Evolutionary conservation across 2,329 filamentous ascomycete genomes (phyloP), one percentile per base, ranked within the genome.

Genomic region (Paracamarosporium sp.): DNA sequence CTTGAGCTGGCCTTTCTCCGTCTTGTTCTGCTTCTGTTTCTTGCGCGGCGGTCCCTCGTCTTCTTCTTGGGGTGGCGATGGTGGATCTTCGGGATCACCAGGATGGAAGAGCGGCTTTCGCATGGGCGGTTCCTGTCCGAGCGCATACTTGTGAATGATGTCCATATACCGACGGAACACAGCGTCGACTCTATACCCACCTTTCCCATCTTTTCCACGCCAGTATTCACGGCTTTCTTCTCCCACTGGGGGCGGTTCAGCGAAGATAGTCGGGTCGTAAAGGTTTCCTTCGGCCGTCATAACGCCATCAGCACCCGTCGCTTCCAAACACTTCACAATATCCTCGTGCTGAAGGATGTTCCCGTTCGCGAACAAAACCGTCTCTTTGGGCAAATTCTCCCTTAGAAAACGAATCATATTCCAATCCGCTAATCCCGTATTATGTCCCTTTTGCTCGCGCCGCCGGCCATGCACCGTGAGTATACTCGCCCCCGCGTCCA

Each of bases 211-310:
- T 51, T 80, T 83, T 0, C 91, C 92, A 31, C 90, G 83, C 93
- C 94, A 98, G 76, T 95, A 98, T 69, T 96, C 93, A 15, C 70
- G 83, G 0, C 87, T 87, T 74, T 91, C 87, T 45, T 87, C 76
- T 0, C 88, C 90, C 0, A 80, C 69, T 0, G 85, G 74, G 0
- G 92, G 92, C 15, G 87, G 82, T 30, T 82, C 78, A 13, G 89
- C 87, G 71, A 99, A 99, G 41, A 99, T 90, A 2, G 87, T 88
- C 0, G 95, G 95, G 72, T 99, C 92, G 70, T 92, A 94, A 0
- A 99, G 83, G 72, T 97, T 97, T 0, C 93, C 95, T 78, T 99
- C 95, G 5, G 95, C 95, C 65, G 90, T 94, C 95, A 99, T 98
- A 50, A 99, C 87, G 17, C 86, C 95, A 75, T 99, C 95, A 1